Conservation (phyloP, 176 grass and related monocot genomes). For the Oryza glumipatula region DNA sequence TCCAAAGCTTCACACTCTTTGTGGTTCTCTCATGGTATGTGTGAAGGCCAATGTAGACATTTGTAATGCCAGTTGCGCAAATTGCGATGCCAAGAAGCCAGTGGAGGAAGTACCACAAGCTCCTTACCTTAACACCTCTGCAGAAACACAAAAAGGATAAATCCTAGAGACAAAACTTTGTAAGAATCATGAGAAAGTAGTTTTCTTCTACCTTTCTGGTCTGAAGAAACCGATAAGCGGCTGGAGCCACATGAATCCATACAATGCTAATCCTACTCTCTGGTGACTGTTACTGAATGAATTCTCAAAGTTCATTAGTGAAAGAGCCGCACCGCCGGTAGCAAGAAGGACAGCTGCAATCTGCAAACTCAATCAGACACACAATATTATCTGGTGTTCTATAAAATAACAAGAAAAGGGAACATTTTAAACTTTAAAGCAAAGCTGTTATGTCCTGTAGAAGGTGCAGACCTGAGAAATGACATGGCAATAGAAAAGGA, state of each 20-base stretch:
- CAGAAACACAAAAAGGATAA: slow-evolving; percentile 15
- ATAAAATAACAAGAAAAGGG: not conserved
- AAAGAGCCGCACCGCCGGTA: slow-evolving; percentile 71
- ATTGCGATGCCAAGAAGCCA: slow-evolving; percentile 67
- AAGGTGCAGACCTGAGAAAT: slow-evolving; percentile 67
- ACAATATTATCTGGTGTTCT: slow-evolving; percentile 3
- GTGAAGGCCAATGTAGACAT: slow-evolving; percentile 77
- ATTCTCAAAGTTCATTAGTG: slow-evolving; percentile 88
- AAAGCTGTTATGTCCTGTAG: slow-evolving; percentile 1
- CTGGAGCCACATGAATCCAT: slow-evolving; percentile 86
- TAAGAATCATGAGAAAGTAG: not conserved
- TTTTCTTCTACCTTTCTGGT: slow-evolving; percentile 60
- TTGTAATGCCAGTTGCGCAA: slow-evolving; percentile 64
- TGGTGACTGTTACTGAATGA: slow-evolving; percentile 94
- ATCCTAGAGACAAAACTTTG: slow-evolving; percentile 3
- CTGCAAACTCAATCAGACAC: slow-evolving; percentile 45
- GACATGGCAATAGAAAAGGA: slow-evolving; percentile 84
- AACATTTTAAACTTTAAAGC: not conserved
- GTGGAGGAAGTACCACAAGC: slow-evolving; percentile 81
- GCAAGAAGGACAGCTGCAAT: slow-evolving; percentile 71
- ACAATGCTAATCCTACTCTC: slow-evolving; percentile 76
- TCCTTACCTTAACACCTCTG: slow-evolving; percentile 75
- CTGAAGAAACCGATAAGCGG: slow-evolving; percentile 87
- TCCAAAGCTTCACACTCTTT: slow-evolving; percentile 73
- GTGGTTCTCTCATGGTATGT: slow-evolving; percentile 76